A percentile compares a stretch with the other conserved stretches of the same genome.
phyloP scores from a whole-genome alignment of 2,329 filamentous ascomycete genomes.

The Calonectria henricotiae region DNA sequence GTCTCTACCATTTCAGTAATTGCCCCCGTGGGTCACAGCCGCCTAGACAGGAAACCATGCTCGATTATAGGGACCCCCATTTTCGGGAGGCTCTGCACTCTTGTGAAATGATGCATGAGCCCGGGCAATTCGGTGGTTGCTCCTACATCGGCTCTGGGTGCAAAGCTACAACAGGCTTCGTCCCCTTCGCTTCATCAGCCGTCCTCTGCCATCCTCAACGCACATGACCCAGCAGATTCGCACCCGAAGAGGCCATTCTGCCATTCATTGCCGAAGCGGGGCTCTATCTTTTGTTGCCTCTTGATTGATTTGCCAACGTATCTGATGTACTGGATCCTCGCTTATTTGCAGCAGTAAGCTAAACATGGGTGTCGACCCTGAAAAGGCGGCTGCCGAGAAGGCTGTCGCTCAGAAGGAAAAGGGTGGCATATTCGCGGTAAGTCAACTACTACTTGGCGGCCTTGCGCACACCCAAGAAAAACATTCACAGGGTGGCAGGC shows the following conservation, averaged over 20 bases:
- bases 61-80: neutral
- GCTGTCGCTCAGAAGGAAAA: conserved; percentile 33
- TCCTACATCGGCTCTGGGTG: neutral
- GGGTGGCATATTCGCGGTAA: conserved; percentile 36
- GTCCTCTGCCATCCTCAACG: neutral
- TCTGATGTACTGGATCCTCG: neutral
- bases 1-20: no score
- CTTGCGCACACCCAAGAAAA: neutral
- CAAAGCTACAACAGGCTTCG: neutral
- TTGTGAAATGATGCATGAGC: neutral
- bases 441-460: conserved; percentile 19
- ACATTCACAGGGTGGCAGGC: neutral
- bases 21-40: no score
- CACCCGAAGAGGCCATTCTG: neutral
- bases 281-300: no score
- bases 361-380: conserved; percentile 37
- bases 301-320: no score
- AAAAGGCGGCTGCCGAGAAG: conserved; percentile 37
- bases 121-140: neutral
- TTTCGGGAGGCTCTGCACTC: neutral
- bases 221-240: neutral
- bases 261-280: neutral
- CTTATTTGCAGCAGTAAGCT: conserved; percentile 3
- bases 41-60: neutral
- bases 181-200: neutral